A percentile compares a stretch with the other conserved stretches of the same genome.
Evolutionary conservation across 2,329 filamentous ascomycete species (phyloP).

Genomic region (Aureobasidium melanogenum): DNA sequence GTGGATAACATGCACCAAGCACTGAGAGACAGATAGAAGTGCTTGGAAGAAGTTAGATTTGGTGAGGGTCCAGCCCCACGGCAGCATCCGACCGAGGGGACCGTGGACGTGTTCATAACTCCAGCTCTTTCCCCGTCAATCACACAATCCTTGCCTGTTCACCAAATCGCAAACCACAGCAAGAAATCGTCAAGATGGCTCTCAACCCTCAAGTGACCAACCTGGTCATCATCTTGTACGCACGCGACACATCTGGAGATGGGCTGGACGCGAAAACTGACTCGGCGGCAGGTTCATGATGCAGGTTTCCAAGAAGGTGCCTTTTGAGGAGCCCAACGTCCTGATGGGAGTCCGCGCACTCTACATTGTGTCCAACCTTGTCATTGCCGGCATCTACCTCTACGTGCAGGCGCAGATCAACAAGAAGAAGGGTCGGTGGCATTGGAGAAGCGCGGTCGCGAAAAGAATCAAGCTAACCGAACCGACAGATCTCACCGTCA

Average conservation of each 20-base stretch:
- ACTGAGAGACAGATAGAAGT: constrained; percentile 6
- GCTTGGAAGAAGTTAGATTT: constrained; percentile 1
- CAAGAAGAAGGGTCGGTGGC: constrained; percentile 79
- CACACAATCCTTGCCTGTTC: background rate
- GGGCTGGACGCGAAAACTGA: background rate
- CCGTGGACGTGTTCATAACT: constrained; percentile 1
- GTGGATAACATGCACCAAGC: background rate
- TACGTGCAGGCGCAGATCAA: constrained; percentile 81
- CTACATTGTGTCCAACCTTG: constrained; percentile 64
- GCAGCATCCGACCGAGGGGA: background rate
- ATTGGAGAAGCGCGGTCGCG: background rate
- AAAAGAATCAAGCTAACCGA: constrained; percentile 1
- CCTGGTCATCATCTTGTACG: constrained; percentile 74
- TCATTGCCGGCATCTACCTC: constrained; percentile 78
- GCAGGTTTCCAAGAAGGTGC: constrained; percentile 93
- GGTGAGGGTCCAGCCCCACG: constrained; percentile 1
- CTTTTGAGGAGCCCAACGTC: constrained; percentile 79
- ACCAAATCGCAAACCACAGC: constrained; percentile 1
- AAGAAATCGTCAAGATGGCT: constrained; percentile 8
- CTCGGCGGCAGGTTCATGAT: constrained; percentile 60
- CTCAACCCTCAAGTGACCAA: constrained; percentile 48
- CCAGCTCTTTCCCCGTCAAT: constrained; percentile 1
- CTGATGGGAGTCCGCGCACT: constrained; percentile 55
- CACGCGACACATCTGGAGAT: background rate
- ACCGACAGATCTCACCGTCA: constrained; percentile 74